Evolutionary conservation across 116 monocot genomes (phyloP), one percentile per base, ranked within the genome.

Genomic region (Thalassia testudinum): DNA sequence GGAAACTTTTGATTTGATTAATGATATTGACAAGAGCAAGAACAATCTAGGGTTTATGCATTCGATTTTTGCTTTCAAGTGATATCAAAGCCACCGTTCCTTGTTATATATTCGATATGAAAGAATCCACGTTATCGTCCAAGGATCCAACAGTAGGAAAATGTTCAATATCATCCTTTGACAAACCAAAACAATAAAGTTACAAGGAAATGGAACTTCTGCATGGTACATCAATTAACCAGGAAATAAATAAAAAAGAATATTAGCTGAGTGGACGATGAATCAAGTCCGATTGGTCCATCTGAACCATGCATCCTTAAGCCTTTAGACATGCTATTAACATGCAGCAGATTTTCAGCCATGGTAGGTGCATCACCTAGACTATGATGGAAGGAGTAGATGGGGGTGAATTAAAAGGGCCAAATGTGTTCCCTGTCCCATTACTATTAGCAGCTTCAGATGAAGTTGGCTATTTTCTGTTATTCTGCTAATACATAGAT

Each of bases 61-160:
- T n/a, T n/a, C n/a, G n/a, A n/a, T n/a, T n/a, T n/a, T n/a, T n/a
- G n/a, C n/a, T n/a, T n/a, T n/a, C n/a, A n/a, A n/a, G n/a, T n/a
- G n/a, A n/a, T n/a, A n/a, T n/a, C n/a, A n/a, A n/a, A n/a, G n/a
- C n/a, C n/a, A n/a, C n/a, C n/a, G n/a, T n/a, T n/a, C n/a, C n/a
- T n/a, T n/a, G n/a, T n/a, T n/a, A n/a, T n/a, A n/a, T n/a, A 67
- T 88, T 72, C 6, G 87, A 82, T 58, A 95, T 67, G 72, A 88
- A 95, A 8, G 88, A 88, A 52, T 95, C 95, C 55, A 95, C 95
- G 77, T 95, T 83, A 72, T 88, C 95, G 57, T 88, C 89, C 67
- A 95, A 80, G 42, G 93, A 81, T 64, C 63, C 95, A 61, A 95
- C 89, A 67, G 85, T 85, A 10, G 69, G 76, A 79, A 95, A 95